Evolutionary conservation across 192 early-diverging fungal species (phyloP).

Genomic region (Backusella tuberculispora): DNA sequence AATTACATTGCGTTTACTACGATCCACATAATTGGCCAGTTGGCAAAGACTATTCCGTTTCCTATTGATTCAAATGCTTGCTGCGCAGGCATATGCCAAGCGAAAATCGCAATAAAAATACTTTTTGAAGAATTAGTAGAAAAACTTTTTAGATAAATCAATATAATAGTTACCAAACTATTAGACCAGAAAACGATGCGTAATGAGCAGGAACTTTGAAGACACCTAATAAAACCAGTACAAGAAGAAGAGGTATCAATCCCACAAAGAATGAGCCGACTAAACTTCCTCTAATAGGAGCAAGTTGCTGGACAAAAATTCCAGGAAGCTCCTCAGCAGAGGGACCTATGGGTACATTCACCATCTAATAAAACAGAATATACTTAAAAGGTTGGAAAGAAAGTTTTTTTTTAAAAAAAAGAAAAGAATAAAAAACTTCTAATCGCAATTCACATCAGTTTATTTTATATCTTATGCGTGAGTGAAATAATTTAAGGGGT

Average conservation of each 20-base stretch:
- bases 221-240: constrained; percentile 39
- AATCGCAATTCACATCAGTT: neutral
- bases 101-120: constrained; percentile 47
- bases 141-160: neutral
- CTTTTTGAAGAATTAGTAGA: constrained; percentile 5
- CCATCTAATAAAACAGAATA: constrained; percentile 18
- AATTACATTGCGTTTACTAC: constrained; percentile 44
- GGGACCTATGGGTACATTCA: constrained; percentile 29
- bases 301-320: constrained; percentile 36
- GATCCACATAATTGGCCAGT: constrained; percentile 52
- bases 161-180: constrained; percentile 31
- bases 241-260: constrained; percentile 39
- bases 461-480: neutral
- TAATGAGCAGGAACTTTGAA: constrained; percentile 35
- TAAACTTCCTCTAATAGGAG: constrained; percentile 39
- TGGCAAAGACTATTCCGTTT: constrained; percentile 40
- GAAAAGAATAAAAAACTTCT: neutral
- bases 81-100: constrained; percentile 46
- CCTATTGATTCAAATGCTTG: constrained; percentile 36
- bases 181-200: constrained; percentile 35
- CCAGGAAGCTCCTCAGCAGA: constrained; percentile 12
- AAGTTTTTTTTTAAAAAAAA: neutral
- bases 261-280: constrained; percentile 48
- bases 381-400: neutral
- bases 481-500: neutral